Base-by-base conservation (phyloP, 768 basidiomycete species). In the Tubosaeta sp. region DNA sequence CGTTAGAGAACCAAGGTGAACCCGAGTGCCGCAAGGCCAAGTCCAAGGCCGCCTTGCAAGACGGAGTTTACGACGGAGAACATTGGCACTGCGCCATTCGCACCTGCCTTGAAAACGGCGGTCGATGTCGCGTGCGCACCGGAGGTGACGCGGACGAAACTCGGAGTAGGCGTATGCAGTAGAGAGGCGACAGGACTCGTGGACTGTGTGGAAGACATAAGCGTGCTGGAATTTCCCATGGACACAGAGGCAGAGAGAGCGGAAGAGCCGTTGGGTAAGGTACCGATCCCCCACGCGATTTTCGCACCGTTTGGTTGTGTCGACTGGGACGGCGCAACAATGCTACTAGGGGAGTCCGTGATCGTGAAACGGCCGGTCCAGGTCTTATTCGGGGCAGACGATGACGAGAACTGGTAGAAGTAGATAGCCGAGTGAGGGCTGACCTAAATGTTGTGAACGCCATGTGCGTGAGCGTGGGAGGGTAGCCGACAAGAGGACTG, bases 351-450 rank as follows among this genome's bases (percentile, higher is more conserved):
- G 4, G 75, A 40, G 30, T 75, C 77, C 3, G 84, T 80, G 60
- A 92, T 88, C 31, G 84, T 72, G 74, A 90, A 91, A 21, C 90
- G 85, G 14, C 80, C 82, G 2, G 87, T 87, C 90, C 90, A 92
- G 21, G 60, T 56, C 62, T 71, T 74, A 44, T 60, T 62, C 32
- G 68, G 1, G 1, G 79, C 61, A 6, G 54, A 59, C 0, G 76
- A 69, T 1, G 79, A 67, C 14, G 78, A 72, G 73, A 87, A 90
- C 60, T 90, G 86, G 67, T 88, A 88, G 73, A 90, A 91, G 72
- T 90, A 91, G 56, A 90, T 82, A 32, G 80, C 61, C 2, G 88
- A 74, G 66, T 85, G 73, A 18, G 80, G 77, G 18, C 70, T 70
- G 34, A 90, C 86, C 83, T 86, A 18, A 5, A 22, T 12, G 25